phyloP scores from a whole-genome alignment of 129 eudicot genomes.

The Pulicaria dysenterica region DNA sequence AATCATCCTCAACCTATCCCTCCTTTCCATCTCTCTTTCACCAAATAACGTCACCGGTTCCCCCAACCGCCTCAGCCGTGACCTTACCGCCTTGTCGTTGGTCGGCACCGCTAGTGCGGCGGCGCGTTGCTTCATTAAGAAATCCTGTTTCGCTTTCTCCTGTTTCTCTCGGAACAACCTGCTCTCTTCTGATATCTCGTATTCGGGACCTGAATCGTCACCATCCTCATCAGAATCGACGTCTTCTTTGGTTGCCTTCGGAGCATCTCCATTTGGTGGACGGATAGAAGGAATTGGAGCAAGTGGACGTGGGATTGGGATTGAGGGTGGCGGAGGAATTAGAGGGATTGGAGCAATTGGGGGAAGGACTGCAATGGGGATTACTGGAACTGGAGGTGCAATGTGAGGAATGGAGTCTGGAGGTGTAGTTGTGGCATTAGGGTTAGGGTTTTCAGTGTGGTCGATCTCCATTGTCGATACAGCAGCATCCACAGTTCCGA shows the following conservation, averaged over 20 bases:
- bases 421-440: constrained; percentile 35
- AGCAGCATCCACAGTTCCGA: not conserved
- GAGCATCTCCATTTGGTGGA: constrained; percentile 29
- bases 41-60: constrained; percentile 92
- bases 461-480: constrained; percentile 35
- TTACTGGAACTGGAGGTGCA: constrained; percentile 14
- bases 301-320: constrained; percentile 37
- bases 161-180: constrained; percentile 68
- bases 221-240: constrained; percentile 29
- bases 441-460: constrained; percentile 39
- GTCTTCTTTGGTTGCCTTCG: not conserved
- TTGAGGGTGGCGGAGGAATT: constrained; percentile 29
- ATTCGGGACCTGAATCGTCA: constrained; percentile 45
- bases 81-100: constrained; percentile 75
- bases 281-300: constrained; percentile 36
- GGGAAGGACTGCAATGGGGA: not conserved
- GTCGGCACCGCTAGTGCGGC: constrained; percentile 95
- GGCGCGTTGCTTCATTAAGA: constrained; percentile 76
- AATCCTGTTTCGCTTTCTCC: constrained; percentile 78
- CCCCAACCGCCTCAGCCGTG: constrained; percentile 72
- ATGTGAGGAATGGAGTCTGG: not conserved
- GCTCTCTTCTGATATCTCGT: constrained; percentile 91
- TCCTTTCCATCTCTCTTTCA: constrained; percentile 94
- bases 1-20: constrained; percentile 76
- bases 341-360: constrained; percentile 25